A percentile compares a stretch with the other conserved stretches of the same genome.
These are phyloP conservation scores for Chlamydomonas reinhardtii DNA, from an alignment of 163 green algal genomes.

Conservation along the genomic window DNA sequence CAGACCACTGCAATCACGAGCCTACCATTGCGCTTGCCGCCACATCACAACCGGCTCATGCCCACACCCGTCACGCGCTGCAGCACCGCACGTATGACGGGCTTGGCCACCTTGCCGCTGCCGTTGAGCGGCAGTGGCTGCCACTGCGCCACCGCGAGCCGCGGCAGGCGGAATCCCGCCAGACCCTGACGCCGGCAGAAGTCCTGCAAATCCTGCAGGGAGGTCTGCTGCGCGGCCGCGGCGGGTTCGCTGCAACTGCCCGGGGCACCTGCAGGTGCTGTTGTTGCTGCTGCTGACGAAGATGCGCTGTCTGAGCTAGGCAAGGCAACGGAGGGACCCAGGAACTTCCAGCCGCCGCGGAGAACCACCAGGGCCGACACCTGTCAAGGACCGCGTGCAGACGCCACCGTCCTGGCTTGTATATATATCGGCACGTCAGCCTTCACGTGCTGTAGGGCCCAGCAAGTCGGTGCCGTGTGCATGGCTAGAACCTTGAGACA, in stretches of 20 bases:
- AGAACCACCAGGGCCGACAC: slow-evolving; percentile 71
- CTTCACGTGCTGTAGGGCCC: too few species aligned
- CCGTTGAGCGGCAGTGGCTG: slow-evolving; percentile 56
- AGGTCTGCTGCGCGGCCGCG: slow-evolving; percentile 35
- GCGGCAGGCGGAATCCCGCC: slow-evolving; percentile 66
- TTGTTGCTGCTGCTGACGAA: not conserved
- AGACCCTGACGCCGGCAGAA: slow-evolving; percentile 51
- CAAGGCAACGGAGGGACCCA: not conserved
- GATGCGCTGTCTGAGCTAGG: not conserved
- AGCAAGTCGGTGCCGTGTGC: too few species aligned
- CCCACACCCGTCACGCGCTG: not conserved
- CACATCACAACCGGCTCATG: not conserved
- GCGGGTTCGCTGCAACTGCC: not conserved
- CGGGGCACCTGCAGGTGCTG: not conserved
- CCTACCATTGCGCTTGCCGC: too few species aligned
- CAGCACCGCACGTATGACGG: slow-evolving; percentile 3
- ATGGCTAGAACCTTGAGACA: too few species aligned
- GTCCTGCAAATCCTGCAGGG: slow-evolving; percentile 48
- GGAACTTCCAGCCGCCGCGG: slow-evolving; percentile 53
- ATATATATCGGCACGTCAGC: too few species aligned
- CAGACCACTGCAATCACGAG: too few species aligned
- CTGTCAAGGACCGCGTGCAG: not conserved
- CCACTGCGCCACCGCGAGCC: slow-evolving; percentile 40
- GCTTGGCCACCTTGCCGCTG: slow-evolving; percentile 67
- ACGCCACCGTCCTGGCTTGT: too few species aligned